A percentile compares a stretch with the other conserved stretches of the same genome.
phyloP scores from a whole-genome alignment of 1,284 basidiomycete genomes.

The Malassezia caprae region DNA sequence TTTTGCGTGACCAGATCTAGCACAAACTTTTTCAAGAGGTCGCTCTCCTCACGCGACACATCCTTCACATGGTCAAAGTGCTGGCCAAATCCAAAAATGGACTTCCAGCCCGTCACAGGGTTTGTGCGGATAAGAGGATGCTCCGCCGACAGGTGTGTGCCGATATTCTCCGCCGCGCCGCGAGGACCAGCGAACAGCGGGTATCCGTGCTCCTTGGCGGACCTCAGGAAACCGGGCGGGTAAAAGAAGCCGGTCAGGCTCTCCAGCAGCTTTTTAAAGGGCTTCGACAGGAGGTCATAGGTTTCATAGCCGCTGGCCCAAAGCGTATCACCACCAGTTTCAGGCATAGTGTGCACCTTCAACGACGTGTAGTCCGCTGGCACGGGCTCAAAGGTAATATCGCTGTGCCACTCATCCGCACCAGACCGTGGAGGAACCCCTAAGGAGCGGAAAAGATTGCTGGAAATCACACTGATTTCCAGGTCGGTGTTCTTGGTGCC shows the following conservation, averaged over 20 bases:
- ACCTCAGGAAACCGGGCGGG: slow-evolving; percentile 18
- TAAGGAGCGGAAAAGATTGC: slow-evolving; percentile 11
- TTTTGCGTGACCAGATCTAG: slow-evolving; percentile 50
- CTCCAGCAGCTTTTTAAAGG: slow-evolving; percentile 56
- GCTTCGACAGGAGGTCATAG: slow-evolving; percentile 58
- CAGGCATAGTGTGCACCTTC: slow-evolving; percentile 28
- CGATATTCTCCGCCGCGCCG: slow-evolving; percentile 55
- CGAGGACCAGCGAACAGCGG: slow-evolving; percentile 38
- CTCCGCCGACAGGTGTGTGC: slow-evolving; percentile 55
- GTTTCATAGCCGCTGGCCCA: slow-evolving; percentile 56
- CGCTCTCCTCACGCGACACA: slow-evolving; percentile 57
- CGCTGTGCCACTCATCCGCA: slow-evolving; percentile 45
- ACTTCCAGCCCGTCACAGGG: slow-evolving; percentile 61
- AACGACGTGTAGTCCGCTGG: slow-evolving; percentile 56
- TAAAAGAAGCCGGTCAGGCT: slow-evolving; percentile 18
- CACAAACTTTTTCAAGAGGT: slow-evolving; percentile 53
- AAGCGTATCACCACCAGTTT: slow-evolving; percentile 43
- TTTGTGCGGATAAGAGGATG: slow-evolving; percentile 52
- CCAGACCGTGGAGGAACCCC: neutral
- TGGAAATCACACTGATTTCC: slow-evolving; percentile 31
- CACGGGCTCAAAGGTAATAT: slow-evolving; percentile 63
- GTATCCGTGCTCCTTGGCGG: slow-evolving; percentile 30
- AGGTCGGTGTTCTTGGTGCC: slow-evolving; percentile 25
- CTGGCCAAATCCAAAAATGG: slow-evolving; percentile 57
- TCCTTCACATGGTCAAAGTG: slow-evolving; percentile 56